These are phyloP conservation scores for Phytopythium kandeliae DNA, from an alignment of 352 stramenopile species.

Conservation along the genomic window DNA sequence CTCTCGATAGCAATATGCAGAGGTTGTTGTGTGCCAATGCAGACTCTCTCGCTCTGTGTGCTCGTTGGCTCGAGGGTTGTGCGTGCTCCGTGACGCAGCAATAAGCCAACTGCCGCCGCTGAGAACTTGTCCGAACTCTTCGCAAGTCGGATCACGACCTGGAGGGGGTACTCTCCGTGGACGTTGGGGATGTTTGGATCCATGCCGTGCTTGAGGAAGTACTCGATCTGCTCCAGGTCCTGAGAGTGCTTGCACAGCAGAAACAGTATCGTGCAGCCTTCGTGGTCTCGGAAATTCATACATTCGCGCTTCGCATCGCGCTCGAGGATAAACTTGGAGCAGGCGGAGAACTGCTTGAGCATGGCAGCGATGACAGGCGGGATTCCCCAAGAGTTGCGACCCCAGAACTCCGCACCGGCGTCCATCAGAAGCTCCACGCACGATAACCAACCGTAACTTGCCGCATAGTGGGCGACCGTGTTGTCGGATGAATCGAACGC, in stretches of 20 bases:
- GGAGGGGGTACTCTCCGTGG: constrained; percentile 49
- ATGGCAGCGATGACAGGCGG: constrained; percentile 61
- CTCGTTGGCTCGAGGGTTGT: constrained; percentile 28
- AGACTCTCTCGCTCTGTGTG: constrained; percentile 17
- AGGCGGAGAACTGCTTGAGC: constrained; percentile 48
- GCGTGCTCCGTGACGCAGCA: constrained; percentile 42
- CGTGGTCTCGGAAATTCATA: constrained; percentile 64
- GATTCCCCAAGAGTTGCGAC: constrained; percentile 69
- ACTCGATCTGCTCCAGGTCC: constrained; percentile 53
- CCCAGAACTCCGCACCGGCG: constrained; percentile 58
- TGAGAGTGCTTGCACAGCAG: constrained; percentile 71
- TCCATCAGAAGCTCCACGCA: constrained; percentile 50
- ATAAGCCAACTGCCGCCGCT: constrained; percentile 30
- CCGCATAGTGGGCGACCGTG: constrained; percentile 67
- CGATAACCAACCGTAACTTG: constrained; percentile 70
- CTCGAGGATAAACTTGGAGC: constrained; percentile 61
- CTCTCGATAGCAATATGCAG: constrained; percentile 53
- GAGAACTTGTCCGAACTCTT: constrained; percentile 27
- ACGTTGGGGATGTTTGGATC: constrained; percentile 63
- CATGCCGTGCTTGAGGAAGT: constrained; percentile 61
- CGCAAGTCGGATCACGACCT: constrained; percentile 18
- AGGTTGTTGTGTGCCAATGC: constrained; percentile 24
- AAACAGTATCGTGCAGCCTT: constrained; percentile 76
- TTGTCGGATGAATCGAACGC: constrained; percentile 74
- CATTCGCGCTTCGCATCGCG: constrained; percentile 47